Conservation (phyloP, 2,329 filamentous ascomycete genomes). For the Cercospora citrullina region DNA sequence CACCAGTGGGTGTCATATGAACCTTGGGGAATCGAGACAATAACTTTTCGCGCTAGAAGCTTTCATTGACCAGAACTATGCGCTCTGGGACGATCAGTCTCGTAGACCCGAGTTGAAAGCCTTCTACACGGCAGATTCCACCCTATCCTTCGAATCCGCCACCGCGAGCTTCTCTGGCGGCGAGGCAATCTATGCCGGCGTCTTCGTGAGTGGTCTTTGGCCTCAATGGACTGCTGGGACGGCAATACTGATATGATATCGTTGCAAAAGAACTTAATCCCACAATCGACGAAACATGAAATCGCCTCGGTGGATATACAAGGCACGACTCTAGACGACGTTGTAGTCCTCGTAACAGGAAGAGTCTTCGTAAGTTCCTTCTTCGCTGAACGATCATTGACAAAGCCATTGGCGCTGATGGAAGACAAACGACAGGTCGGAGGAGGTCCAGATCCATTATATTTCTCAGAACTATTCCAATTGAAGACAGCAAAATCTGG, state of each 20-base stretch:
- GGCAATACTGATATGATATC: not conserved
- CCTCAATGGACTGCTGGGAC: too few species aligned
- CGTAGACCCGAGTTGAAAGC: not conserved
- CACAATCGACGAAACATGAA: constrained; percentile 1
- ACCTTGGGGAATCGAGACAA: not conserved
- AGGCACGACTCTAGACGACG: not conserved
- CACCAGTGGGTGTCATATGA: not conserved
- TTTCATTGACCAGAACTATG: constrained; percentile 2
- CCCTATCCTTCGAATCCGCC: not conserved
- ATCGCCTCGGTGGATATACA: constrained; percentile 6
- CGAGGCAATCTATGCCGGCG: not conserved
- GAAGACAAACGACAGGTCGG: not conserved
- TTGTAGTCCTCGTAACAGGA: constrained; percentile 3
- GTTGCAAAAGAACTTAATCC: not conserved
- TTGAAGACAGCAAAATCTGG: not conserved
- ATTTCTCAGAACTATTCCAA: constrained; percentile 8
- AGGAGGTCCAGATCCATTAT: not conserved
- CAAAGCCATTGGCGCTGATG: not conserved
- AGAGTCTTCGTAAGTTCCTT: constrained; percentile 1
- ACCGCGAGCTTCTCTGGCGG: not conserved
- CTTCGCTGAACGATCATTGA: not conserved
- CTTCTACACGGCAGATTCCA: not conserved
- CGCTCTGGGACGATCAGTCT: constrained; percentile 4
- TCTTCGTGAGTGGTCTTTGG: not conserved
- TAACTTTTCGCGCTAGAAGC: not conserved